phyloP scores from a whole-genome alignment of 257 asterid genomes.

The Apocynum venetum region DNA sequence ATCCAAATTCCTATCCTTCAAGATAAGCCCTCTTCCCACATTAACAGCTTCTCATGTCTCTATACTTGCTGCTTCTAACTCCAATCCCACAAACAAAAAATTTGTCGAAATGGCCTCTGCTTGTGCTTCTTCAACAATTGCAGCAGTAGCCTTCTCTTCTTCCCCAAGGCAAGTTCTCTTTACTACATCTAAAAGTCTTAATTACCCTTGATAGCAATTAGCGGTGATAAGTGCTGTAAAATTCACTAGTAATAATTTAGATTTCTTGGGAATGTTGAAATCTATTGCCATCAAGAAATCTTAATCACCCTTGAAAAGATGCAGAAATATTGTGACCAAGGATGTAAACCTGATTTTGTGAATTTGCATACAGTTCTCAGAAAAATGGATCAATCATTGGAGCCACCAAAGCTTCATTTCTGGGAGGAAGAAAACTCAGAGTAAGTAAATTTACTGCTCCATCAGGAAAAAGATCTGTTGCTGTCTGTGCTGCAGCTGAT shows the following conservation, averaged over 20 bases:
- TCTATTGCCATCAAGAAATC: not conserved
- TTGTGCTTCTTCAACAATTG: constrained; percentile 87
- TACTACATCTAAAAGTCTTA: not conserved
- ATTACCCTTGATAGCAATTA: not conserved
- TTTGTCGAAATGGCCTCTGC: constrained; percentile 65
- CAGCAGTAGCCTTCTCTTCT: constrained; percentile 81
- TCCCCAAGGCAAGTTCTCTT: constrained; percentile 63
- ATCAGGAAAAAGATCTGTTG: constrained; percentile 35
- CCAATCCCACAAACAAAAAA: constrained; percentile 20
- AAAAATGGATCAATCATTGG: constrained; percentile 53
- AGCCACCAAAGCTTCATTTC: constrained; percentile 67
- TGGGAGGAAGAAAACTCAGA: constrained; percentile 68
- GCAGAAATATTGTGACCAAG: not conserved
- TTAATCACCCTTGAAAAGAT: not conserved
- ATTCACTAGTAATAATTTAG: not conserved
- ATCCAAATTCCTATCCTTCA: constrained; percentile 51
- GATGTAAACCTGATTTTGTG: not conserved
- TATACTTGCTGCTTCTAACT: constrained; percentile 9
- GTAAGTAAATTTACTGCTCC: constrained; percentile 47
- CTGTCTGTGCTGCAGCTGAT: constrained; percentile 66
- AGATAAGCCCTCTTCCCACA: constrained; percentile 56
- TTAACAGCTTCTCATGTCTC: constrained; percentile 18
- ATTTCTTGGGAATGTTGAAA: not conserved
- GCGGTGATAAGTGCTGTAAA: not conserved
- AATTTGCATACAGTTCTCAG: constrained; percentile 47